phyloP scores from a whole-genome alignment of 495 filamentous ascomycete species.

The Stereocaulon alpinum region DNA sequence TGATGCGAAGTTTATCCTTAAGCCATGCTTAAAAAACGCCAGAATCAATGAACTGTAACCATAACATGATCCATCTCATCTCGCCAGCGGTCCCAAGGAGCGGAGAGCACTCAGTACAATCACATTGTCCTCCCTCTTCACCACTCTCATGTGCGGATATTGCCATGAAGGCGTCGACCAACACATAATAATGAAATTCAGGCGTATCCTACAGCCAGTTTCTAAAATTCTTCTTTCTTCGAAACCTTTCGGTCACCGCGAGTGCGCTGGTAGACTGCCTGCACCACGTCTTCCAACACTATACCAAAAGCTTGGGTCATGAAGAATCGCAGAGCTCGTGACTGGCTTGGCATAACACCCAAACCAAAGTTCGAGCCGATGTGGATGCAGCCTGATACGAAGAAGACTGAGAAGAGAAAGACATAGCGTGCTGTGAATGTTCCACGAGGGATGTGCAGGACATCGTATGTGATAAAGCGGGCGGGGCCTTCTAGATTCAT shows the following conservation, averaged over 20 bases:
- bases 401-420: background rate
- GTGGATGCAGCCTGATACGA: background rate
- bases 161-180: background rate
- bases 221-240: background rate
- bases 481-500: background rate
- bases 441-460: background rate
- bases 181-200: background rate
- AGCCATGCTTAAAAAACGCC: background rate
- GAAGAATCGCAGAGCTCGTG: background rate
- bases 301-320: background rate
- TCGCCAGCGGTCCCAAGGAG: background rate
- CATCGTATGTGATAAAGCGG: background rate
- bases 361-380: background rate
- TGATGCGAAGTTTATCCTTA: too few species aligned
- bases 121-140: background rate
- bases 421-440: background rate
- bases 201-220: background rate
- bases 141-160: background rate
- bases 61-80: background rate
- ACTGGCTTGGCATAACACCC: background rate
- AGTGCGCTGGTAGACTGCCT: background rate
- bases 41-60: background rate
- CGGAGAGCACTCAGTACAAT: background rate
- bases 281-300: background rate
- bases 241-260: background rate